These are phyloP conservation scores for Nelumbo lutea DNA, from an alignment of 164 flowering plant species.

Conservation along the genomic window DNA sequence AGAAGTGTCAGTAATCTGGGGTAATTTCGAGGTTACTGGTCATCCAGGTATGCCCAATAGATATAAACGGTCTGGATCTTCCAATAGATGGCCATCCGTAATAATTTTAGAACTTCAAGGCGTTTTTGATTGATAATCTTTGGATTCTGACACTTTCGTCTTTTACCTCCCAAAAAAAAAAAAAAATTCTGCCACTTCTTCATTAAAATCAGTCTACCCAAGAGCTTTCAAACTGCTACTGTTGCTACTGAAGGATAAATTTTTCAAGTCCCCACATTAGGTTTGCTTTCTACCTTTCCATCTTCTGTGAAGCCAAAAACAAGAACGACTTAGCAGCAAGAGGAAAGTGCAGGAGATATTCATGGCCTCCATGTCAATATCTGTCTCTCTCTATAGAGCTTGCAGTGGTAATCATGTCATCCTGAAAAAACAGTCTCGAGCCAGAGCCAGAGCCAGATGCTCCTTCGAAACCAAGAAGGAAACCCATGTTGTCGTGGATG, in stretches of 20 bases:
- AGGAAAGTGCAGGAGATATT: conserved; percentile 1
- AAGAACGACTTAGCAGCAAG: neutral
- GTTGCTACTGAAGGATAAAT: conserved; percentile 23
- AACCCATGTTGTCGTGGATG: conserved; percentile 20
- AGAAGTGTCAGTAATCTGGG: too few relatives aligned
- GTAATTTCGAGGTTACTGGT: too few relatives aligned
- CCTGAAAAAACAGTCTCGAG: conserved; percentile 26
- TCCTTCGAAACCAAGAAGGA: conserved; percentile 25
- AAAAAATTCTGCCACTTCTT: neutral
- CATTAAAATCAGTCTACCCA: neutral
- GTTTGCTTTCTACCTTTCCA: conserved; percentile 24
- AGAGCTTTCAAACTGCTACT: too few relatives aligned
- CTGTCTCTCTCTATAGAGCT: conserved; percentile 39
- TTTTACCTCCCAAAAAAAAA: too few relatives aligned
- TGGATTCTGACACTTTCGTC: too few relatives aligned
- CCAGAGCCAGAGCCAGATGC: conserved; percentile 11
- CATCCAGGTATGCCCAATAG: too few relatives aligned
- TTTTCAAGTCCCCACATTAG: conserved; percentile 7
- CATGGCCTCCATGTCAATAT: conserved; percentile 47
- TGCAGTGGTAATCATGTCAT: conserved; percentile 32
- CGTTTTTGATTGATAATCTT: too few relatives aligned
- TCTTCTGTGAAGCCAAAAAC: conserved; percentile 3
- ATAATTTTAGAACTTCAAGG: too few relatives aligned
- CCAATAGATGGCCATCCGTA: too few relatives aligned
- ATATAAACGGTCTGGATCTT: too few relatives aligned